These are phyloP conservation scores for Capillidium rhysosporum DNA, from an alignment of 371 early-diverging fungal species.

Conservation along the genomic window DNA sequence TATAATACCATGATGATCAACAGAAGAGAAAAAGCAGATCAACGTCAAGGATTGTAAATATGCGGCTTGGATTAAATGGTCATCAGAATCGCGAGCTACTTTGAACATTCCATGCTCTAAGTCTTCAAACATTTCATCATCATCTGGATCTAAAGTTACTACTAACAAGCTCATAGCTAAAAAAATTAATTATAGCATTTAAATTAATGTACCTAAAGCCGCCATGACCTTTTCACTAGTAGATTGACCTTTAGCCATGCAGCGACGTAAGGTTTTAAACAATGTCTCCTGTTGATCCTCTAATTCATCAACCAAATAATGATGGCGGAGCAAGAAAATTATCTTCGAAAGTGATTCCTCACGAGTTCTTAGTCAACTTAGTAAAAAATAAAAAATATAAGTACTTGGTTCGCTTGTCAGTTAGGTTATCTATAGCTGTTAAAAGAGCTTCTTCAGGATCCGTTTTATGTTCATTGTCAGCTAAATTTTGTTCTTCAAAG, in stretches of 20 bases:
- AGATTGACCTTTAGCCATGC: background rate
- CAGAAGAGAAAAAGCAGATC: background rate
- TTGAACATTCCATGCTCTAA: slow-evolving; percentile 4
- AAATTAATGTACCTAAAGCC: background rate
- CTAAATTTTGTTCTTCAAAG: background rate
- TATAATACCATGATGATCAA: slow-evolving; percentile 1
- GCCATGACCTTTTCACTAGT: slow-evolving; percentile 3
- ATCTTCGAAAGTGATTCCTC: slow-evolving; percentile 2
- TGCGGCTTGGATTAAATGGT: background rate
- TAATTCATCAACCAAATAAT: background rate
- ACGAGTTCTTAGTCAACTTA: background rate
- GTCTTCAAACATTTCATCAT: slow-evolving; percentile 5
- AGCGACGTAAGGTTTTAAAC: background rate
- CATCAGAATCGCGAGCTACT: slow-evolving; percentile 4
- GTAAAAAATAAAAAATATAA: background rate
- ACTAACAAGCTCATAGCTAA: background rate
- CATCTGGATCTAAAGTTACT: slow-evolving; percentile 3
- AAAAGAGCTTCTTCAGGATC: background rate
- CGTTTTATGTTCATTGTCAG: background rate
- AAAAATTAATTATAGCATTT: background rate
- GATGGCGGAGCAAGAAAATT: background rate
- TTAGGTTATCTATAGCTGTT: background rate
- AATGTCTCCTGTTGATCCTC: background rate
- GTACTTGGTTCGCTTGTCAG: slow-evolving; percentile 2
- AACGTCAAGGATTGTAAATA: background rate